These are phyloP conservation scores for Passalora sequoiae DNA, from an alignment of 2,329 filamentous ascomycete species.

Conservation along the genomic window DNA sequence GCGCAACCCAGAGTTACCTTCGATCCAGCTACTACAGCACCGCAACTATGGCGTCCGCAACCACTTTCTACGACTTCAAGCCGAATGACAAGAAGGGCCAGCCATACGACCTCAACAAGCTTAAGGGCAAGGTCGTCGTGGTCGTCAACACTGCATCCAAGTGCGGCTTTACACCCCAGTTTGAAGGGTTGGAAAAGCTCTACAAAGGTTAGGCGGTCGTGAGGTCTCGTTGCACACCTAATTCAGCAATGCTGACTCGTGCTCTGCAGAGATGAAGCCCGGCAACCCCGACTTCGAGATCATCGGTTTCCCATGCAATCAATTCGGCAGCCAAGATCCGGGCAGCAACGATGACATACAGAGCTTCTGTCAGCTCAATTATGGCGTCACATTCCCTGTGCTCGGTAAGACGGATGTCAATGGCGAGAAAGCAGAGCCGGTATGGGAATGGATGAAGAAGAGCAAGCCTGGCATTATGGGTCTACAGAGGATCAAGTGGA, in stretches of 20 bases:
- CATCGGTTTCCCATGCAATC: constrained; percentile 97
- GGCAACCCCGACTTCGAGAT: constrained; percentile 73
- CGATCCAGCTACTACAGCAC: constrained; percentile 8
- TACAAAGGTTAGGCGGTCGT: constrained; percentile 56
- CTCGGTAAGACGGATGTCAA: constrained; percentile 93
- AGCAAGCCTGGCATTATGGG: constrained; percentile 78
- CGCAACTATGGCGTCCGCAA: constrained; percentile 60
- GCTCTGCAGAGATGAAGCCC: constrained; percentile 50
- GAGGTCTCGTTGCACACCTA: background rate
- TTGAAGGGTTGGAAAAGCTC: constrained; percentile 80
- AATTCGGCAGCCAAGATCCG: constrained; percentile 88
- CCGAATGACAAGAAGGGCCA: constrained; percentile 62
- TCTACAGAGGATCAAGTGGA: constrained; percentile 94
- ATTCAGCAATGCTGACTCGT: background rate
- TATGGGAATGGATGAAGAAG: constrained; percentile 70
- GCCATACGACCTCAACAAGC: constrained; percentile 62
- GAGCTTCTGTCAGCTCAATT: constrained; percentile 82
- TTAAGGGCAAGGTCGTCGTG: constrained; percentile 88
- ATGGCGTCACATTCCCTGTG: constrained; percentile 87
- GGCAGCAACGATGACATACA: constrained; percentile 62
- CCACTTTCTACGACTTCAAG: constrained; percentile 77
- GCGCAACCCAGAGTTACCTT: too few relatives aligned
- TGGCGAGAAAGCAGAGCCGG: constrained; percentile 70
- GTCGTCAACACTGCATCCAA: constrained; percentile 98
- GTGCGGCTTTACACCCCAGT: constrained; percentile 97